Base-by-base conservation (phyloP, 169 alveolate species). In the Plasmodium cynomolgi region DNA sequence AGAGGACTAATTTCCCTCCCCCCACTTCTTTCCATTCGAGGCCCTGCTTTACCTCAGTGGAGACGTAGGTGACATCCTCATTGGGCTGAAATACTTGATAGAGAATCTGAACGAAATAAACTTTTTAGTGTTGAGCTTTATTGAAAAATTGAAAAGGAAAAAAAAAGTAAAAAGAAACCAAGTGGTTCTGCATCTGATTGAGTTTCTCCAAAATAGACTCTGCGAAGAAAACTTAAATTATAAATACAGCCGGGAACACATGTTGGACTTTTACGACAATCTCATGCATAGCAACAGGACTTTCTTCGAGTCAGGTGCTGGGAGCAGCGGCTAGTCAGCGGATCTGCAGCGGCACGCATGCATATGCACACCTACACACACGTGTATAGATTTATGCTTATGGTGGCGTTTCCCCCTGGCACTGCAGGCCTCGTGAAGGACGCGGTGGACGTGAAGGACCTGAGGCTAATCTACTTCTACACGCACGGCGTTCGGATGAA, bases 281-380 rank as follows among this genome's bases (percentile, higher is more conserved):
- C 58, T 85, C 58, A 50, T 85, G 81, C 71, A 23, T n/a, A 75
- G 37, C 71, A 79, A 58, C 29, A 20, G 56, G 13, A 75, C 93
- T 6, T 85, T 85, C n/a, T 85, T 85, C 80, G 93, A 85, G 80
- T n/a, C 93, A 75, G 93, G 93, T 75, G 81, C 29, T 75, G 86
- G 23, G 39, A 0, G 77, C 0, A 11, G 74, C 74, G 9, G 62
- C 23, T n/a, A n/a, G n/a, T n/a, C n/a, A n/a, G n/a, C n/a, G n/a
- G n/a, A 15, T 2, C n/a, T 7, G 11, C 11, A 44, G 31, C 41
- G 29, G 7, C 34, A 4, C 37, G 7, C 74, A 23, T 58, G 31
- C 75, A 62, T 8, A 62, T 4, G n/a, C 75, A 20, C 75, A 62
- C 75, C 3, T 20, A 62, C 33, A 62, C 34, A 62, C 33, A 20